phyloP scores from a whole-genome alignment of 148 eudicot genomes.

The Camellia japonica region DNA sequence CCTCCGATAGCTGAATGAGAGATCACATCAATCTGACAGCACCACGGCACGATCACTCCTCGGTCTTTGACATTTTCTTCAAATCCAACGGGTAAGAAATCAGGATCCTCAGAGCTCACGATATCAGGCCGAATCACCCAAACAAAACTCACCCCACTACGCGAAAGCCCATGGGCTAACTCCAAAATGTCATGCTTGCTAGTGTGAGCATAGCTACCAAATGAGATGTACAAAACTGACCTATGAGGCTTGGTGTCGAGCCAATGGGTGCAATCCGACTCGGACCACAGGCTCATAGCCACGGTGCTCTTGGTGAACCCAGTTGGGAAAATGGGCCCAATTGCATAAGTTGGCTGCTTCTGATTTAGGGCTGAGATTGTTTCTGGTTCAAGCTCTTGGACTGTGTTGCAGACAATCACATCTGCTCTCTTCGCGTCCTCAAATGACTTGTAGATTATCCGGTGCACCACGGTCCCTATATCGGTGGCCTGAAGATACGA shows the following conservation, averaged over 20 bases:
- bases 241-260: conserved; percentile 39
- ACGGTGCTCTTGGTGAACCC: conserved; percentile 31
- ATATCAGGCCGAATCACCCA: conserved; percentile 51
- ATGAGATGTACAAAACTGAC: conserved; percentile 43
- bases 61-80: conserved; percentile 15
- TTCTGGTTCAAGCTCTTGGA: conserved; percentile 37
- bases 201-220: conserved; percentile 49
- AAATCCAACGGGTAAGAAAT: conserved; percentile 39
- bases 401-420: conserved; percentile 41
- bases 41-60: conserved; percentile 48
- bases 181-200: conserved; percentile 35
- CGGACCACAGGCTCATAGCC: conserved; percentile 40
- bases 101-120: conserved; percentile 29
- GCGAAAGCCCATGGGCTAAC: conserved; percentile 43
- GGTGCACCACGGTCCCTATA: conserved; percentile 40
- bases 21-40: conserved; percentile 35
- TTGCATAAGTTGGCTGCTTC: conserved; percentile 35
- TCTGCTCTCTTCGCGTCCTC: conserved; percentile 37
- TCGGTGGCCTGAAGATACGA: conserved; percentile 58
- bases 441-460: conserved; percentile 47
- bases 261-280: conserved; percentile 48
- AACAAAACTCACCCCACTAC: conserved; percentile 41
- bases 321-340: conserved; percentile 52
- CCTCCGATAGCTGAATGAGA: conserved; percentile 43
- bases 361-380: conserved; percentile 32